Evolutionary conservation across 352 stramenopile species (phyloP).

Genomic region (Phytophthora syringae): DNA sequence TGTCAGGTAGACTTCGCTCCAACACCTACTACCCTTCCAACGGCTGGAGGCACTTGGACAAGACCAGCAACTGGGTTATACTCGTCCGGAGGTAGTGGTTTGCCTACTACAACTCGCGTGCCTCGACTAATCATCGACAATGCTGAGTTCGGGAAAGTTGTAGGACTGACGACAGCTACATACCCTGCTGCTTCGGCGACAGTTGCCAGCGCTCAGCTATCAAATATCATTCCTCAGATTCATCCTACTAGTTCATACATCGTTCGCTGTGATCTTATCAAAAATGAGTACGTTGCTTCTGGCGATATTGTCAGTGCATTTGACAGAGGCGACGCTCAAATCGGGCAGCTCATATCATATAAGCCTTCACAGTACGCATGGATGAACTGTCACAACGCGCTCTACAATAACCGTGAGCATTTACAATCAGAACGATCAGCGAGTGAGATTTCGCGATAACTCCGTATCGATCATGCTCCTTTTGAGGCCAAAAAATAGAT

Average conservation of each 20-base stretch:
- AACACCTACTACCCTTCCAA: background rate
- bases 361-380: constrained; percentile 15
- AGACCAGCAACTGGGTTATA: constrained; percentile 1
- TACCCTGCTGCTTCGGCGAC: constrained; percentile 11
- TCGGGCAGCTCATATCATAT: constrained; percentile 11
- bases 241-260: too few relatives aligned
- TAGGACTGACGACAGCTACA: constrained; percentile 5
- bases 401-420: too few relatives aligned
- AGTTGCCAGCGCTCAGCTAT: background rate
- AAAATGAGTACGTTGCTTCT: background rate
- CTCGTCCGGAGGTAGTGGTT: constrained; percentile 7
- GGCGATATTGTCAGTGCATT: background rate
- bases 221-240: too few relatives aligned
- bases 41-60: background rate
- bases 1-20: constrained; percentile 2
- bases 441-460: too few relatives aligned
- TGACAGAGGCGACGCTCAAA: background rate
- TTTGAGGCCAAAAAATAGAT: background rate
- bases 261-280: too few relatives aligned
- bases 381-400: constrained; percentile 8
- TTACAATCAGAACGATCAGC: too few relatives aligned
- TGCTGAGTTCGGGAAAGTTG: too few relatives aligned
- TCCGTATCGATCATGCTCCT: constrained; percentile 6
- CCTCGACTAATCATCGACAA: constrained; percentile 19
- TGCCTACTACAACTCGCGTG: constrained; percentile 7